Conservation (phyloP, 2,329 filamentous ascomycete genomes). For the Chaetomium olivaceum region DNA sequence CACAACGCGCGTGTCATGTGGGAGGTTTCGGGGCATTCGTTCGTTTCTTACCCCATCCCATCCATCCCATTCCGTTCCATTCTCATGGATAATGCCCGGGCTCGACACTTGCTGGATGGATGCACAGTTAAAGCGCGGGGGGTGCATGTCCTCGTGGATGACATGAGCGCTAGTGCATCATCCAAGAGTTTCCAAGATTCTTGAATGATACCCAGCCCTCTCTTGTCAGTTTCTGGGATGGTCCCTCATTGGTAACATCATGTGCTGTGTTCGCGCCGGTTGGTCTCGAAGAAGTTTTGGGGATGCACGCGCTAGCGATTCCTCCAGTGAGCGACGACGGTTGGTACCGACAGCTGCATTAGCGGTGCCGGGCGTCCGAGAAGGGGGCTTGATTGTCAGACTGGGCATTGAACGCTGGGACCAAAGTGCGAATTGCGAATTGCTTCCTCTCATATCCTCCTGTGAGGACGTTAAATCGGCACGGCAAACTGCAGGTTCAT, state of each 20-base stretch:
- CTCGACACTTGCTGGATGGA: too few species aligned
- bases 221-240: background rate
- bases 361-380: constrained; percentile 7
- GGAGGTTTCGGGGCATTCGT: constrained; percentile 7
- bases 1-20: constrained; percentile 15
- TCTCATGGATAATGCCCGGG: too few species aligned
- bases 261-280: background rate
- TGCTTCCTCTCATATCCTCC: background rate
- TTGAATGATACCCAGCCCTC: background rate
- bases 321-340: constrained; percentile 1
- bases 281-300: background rate
- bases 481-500: background rate
- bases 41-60: background rate
- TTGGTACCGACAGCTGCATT: constrained; percentile 14
- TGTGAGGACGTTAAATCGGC: background rate
- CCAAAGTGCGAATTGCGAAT: background rate
- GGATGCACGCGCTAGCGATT: background rate
- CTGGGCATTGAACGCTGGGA: background rate
- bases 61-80: background rate
- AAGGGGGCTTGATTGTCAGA: background rate
- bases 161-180: constrained; percentile 6
- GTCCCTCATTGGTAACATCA: background rate
- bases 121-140: constrained; percentile 3
- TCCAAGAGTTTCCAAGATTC: background rate
- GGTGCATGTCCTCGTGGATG: constrained; percentile 13